Percentiles rank a stretch among this genome's conserved stretches.
phyloP scores from a whole-genome alignment of 176 grass and related monocot genomes.

The Zea luxurians region DNA sequence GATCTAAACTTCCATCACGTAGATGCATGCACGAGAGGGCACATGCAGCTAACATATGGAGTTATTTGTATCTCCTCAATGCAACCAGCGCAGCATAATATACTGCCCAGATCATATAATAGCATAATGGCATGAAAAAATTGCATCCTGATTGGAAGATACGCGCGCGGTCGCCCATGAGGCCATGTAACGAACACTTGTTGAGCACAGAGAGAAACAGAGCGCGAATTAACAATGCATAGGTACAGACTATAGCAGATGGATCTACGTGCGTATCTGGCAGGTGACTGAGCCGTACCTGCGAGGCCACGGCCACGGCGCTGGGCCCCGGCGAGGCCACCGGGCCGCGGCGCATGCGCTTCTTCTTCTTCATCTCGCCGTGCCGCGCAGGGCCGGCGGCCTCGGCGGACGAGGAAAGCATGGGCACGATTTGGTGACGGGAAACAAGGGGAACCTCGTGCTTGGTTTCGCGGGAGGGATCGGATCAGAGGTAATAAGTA shows the following conservation, averaged over 20 bases:
- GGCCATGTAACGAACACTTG: background rate
- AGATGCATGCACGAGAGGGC: too few species aligned
- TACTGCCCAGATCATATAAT: background rate
- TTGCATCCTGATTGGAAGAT: background rate
- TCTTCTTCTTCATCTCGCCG: background rate
- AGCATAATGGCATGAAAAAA: background rate
- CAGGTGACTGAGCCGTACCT: background rate
- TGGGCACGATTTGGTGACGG: background rate
- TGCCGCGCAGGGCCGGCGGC: background rate
- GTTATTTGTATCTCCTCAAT: background rate
- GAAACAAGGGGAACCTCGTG: background rate
- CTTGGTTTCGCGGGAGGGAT: background rate
- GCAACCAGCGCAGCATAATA: background rate
- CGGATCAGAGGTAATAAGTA: background rate
- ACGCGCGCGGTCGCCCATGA: background rate
- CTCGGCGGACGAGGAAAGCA: background rate
- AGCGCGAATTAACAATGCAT: background rate
- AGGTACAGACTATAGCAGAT: background rate
- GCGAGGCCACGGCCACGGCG: background rate
- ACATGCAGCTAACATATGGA: background rate
- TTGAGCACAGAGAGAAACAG: background rate
- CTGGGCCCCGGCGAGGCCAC: background rate
- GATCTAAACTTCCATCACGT: too few species aligned
- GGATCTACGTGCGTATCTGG: background rate
- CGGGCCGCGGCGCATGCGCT: background rate